Percentiles rank a stretch among this genome's conserved stretches.
These are phyloP conservation scores for Rugonectria rugulosa DNA, from an alignment of 2,329 filamentous ascomycete genomes.

Conservation along the genomic window DNA sequence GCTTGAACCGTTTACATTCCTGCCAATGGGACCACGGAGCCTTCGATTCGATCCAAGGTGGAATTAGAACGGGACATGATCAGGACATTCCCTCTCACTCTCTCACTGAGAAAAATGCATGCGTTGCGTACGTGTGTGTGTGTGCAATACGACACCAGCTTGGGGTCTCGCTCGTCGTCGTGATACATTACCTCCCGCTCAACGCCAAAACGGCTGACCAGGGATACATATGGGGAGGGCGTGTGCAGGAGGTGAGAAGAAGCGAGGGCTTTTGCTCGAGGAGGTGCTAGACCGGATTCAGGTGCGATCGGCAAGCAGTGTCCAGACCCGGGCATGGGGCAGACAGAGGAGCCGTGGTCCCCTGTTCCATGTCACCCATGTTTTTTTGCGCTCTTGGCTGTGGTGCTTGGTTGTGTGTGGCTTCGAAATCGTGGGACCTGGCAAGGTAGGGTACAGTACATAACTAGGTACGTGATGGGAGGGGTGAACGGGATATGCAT, in stretches of 20 bases:
- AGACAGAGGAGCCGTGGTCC: slow-evolving; percentile 3
- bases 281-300: slow-evolving; percentile 2
- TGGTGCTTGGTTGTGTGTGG: too few species aligned
- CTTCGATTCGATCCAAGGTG: neutral
- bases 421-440: too few species aligned
- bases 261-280: too few species aligned
- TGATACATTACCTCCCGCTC: slow-evolving; percentile 11
- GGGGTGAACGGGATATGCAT: too few species aligned
- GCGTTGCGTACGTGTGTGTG: too few species aligned
- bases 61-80: slow-evolving; percentile 8
- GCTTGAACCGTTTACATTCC: too few species aligned
- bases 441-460: too few species aligned
- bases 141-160: neutral
- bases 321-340: slow-evolving; percentile 11
- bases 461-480: too few species aligned
- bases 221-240: neutral
- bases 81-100: slow-evolving; percentile 22
- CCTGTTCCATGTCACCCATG: slow-evolving; percentile 17
- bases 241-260: neutral
- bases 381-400: neutral
- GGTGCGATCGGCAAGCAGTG: slow-evolving; percentile 14
- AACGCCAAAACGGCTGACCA: neutral
- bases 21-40: too few species aligned
- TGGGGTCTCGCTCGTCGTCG: neutral
- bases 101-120: neutral